A percentile compares a stretch with the other conserved stretches of the same genome.
These are phyloP conservation scores for Leccinellum luteum DNA, from an alignment of 768 basidiomycete species.

Conservation along the genomic window DNA sequence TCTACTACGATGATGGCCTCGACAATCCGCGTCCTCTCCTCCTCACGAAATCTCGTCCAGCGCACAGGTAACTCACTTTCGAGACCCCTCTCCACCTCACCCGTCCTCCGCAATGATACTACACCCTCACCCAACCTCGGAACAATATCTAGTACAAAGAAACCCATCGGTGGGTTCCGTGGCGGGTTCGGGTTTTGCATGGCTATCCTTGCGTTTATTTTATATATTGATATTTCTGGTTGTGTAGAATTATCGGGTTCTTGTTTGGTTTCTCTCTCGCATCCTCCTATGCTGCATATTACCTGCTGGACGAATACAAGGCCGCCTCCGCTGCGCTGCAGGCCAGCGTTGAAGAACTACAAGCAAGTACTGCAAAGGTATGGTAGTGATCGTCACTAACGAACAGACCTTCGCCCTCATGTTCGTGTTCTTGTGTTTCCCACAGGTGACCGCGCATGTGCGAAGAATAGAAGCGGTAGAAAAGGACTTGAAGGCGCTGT, in stretches of 20 bases:
- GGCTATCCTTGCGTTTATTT: slow-evolving; percentile 1
- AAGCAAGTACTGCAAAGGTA: slow-evolving; percentile 80
- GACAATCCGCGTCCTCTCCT: slow-evolving; percentile 29
- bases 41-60: slow-evolving; percentile 15
- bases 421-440: neutral
- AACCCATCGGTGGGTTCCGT: slow-evolving; percentile 72
- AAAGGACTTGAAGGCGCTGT: slow-evolving; percentile 79
- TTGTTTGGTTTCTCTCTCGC: slow-evolving; percentile 89
- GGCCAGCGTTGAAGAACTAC: slow-evolving; percentile 83
- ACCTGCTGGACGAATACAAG: slow-evolving; percentile 89
- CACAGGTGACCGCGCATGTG: slow-evolving; percentile 79
- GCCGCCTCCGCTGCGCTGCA: slow-evolving; percentile 83
- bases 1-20: slow-evolving; percentile 36
- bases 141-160: slow-evolving; percentile 55
- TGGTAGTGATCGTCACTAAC: neutral
- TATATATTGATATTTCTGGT: neutral
- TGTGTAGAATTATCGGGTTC: slow-evolving; percentile 72
- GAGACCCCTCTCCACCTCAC: slow-evolving; percentile 46
- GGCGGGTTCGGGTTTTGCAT: slow-evolving; percentile 47
- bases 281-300: slow-evolving; percentile 82
- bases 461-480: slow-evolving; percentile 84
- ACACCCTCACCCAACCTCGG: slow-evolving; percentile 49
- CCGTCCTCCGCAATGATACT: slow-evolving; percentile 42
- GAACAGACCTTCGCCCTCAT: neutral
- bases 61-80: slow-evolving; percentile 2